Evolutionary conservation across 176 grass and related monocot species (phyloP), one percentile per base, ranked within the genome.

Genomic region (Musa schizocarpa): DNA sequence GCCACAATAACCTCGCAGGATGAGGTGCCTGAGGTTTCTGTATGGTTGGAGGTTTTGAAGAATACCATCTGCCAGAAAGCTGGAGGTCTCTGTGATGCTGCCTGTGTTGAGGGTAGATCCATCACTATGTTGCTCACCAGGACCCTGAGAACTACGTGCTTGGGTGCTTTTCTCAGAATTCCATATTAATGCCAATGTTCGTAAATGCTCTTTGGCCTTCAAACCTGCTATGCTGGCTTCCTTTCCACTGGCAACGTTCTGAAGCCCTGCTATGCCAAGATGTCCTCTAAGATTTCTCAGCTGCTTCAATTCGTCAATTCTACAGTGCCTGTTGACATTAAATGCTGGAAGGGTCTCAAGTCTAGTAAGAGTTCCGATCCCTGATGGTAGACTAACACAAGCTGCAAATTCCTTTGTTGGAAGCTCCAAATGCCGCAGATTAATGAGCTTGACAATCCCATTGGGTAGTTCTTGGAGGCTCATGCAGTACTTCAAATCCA

Each of bases 381-480:
- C 54, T 58, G 13, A 56, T 43, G 26, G 83, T 77, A 22, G 53
- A 50, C 0, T 10, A 67, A 14, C 48, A 14, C 51, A 10, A 20
- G 67, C 77, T 24, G 54, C 4, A 71, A 76, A 11, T 1, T 57
- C n/a, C 56, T 50, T 27, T 7, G 58, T 53, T 62, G 65, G 74
- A 75, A 88, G 82, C 34, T 43, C 34, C 34, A 43, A 43, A 58
- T 84, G 83, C 9, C 56, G 52, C 5, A 92, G 14, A 61, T 66
- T 83, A 3, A 88, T 50, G n/a, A 92, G 83, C 59, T 77, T 82
- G 75, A 81, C 72, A 11, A 88, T 78, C 20, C 17, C 54, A 65
- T n/a, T 65, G 0, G 79, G 79, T 10, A 84, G 63, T 58, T 81
- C 75, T 54, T 53, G 57, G 24, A 88, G 73, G 74, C 69, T 79